A percentile compares a stretch with the other conserved stretches of the same genome.
These are phyloP conservation scores for Fusarium equiseti DNA, from an alignment of 2,329 filamentous ascomycete species.

Conservation along the genomic window DNA sequence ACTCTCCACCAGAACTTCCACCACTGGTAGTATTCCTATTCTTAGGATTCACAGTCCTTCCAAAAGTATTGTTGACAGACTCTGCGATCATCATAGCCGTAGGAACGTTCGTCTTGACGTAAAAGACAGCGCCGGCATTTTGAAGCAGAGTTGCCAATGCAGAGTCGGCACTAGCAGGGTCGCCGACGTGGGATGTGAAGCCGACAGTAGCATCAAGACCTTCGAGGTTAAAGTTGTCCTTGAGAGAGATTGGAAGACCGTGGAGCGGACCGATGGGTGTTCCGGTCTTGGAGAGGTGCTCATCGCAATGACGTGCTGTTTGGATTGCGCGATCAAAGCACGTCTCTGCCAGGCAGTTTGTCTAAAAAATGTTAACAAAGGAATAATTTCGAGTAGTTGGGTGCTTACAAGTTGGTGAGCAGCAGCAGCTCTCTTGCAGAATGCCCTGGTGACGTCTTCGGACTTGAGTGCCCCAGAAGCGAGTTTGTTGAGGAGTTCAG, in stretches of 20 bases:
- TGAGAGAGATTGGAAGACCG: slow-evolving; percentile 73
- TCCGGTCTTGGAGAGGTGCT: slow-evolving; percentile 60
- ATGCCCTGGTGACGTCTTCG: slow-evolving; percentile 61
- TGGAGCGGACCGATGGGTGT: slow-evolving; percentile 72
- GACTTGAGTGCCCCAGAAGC: slow-evolving; percentile 53
- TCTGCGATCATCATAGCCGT: slow-evolving; percentile 78
- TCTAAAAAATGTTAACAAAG: slow-evolving; percentile 41
- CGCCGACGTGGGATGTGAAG: slow-evolving; percentile 70
- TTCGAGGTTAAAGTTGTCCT: slow-evolving; percentile 76
- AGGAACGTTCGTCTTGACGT: slow-evolving; percentile 69
- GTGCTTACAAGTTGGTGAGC: slow-evolving; percentile 62
- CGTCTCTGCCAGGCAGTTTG: slow-evolving; percentile 65
- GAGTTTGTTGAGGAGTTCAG: slow-evolving; percentile 52
- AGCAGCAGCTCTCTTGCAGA: slow-evolving; percentile 65
- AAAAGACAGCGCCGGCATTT: slow-evolving; percentile 64
- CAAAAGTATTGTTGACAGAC: slow-evolving; percentile 73
- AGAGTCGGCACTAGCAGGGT: slow-evolving; percentile 63
- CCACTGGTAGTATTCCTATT: slow-evolving; percentile 71
- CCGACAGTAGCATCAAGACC: slow-evolving; percentile 73
- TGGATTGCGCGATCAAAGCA: slow-evolving; percentile 66
- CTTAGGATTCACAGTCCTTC: slow-evolving; percentile 71
- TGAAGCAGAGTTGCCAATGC: slow-evolving; percentile 58
- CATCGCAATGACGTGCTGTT: slow-evolving; percentile 63
- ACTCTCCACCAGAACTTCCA: slow-evolving; percentile 76
- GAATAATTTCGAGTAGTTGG: fast-evolving